Evolutionary conservation across 2,329 filamentous ascomycete species (phyloP).

Genomic region (Ceratocystis alfenasii): DNA sequence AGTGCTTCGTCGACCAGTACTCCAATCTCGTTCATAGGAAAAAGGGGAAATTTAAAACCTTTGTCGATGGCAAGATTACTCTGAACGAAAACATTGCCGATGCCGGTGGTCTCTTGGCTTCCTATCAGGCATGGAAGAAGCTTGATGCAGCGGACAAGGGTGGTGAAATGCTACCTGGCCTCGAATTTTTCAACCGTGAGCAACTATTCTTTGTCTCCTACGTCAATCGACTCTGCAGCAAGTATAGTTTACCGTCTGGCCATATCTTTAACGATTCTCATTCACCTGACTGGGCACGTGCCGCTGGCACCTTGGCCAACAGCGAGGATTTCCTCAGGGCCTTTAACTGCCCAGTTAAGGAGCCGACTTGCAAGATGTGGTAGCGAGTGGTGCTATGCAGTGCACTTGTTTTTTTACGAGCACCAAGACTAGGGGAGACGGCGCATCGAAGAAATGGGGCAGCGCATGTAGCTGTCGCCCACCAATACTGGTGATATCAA

Average conservation of each 20-base stretch:
- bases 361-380: constrained; percentile 60
- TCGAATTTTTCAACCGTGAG: constrained; percentile 51
- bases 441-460: too few relatives aligned
- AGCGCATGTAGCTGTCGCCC: too few relatives aligned
- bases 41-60: constrained; percentile 35
- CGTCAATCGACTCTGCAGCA: constrained; percentile 55
- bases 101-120: constrained; percentile 51
- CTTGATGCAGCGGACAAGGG: constrained; percentile 37
- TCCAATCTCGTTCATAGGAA: constrained; percentile 22
- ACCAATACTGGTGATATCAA: too few relatives aligned
- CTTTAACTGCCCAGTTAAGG: constrained; percentile 52
- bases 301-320: constrained; percentile 53
- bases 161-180: constrained; percentile 45
- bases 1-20: constrained; percentile 61
- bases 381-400: constrained; percentile 32
- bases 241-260: constrained; percentile 45
- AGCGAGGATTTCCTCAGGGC: constrained; percentile 55
- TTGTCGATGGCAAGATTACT: constrained; percentile 52
- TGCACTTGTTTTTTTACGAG: too few relatives aligned
- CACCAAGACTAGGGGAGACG: too few relatives aligned
- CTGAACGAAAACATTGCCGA: constrained; percentile 62
- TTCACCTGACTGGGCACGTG: constrained; percentile 50
- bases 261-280: constrained; percentile 53
- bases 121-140: constrained; percentile 54
- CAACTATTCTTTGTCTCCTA: constrained; percentile 60